A percentile compares a stretch with the other conserved stretches of the same genome.
phyloP scores from a whole-genome alignment of 2,329 filamentous ascomycete genomes.

The Stemphylium lycopersici region DNA sequence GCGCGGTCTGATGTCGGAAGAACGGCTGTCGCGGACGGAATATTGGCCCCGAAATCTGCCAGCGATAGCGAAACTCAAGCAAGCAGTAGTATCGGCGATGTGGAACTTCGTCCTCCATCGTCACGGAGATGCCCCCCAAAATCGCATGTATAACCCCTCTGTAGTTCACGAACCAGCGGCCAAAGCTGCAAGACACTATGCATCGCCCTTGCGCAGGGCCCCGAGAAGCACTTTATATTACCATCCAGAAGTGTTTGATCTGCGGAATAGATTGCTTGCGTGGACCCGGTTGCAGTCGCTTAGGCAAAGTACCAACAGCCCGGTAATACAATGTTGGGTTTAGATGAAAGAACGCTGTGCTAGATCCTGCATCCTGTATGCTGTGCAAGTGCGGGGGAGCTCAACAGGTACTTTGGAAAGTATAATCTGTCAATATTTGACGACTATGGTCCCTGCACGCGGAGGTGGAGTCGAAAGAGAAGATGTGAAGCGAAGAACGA shows the following conservation, averaged over 20 bases:
- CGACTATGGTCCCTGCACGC: slow-evolving; percentile 5
- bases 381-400: slow-evolving; percentile 15
- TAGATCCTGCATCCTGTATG: slow-evolving; percentile 19
- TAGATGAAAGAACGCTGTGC: slow-evolving; percentile 27
- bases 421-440: neutral
- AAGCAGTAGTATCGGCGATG: neutral
- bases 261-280: slow-evolving; percentile 25
- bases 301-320: slow-evolving; percentile 27
- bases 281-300: slow-evolving; percentile 16
- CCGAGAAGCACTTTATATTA: slow-evolving; percentile 8
- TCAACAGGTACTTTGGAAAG: slow-evolving; percentile 16
- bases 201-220: slow-evolving; percentile 18
- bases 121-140: neutral
- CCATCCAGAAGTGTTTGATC: slow-evolving; percentile 21
- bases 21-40: slow-evolving; percentile 3
- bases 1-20: slow-evolving; percentile 5
- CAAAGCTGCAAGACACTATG: slow-evolving; percentile 21
- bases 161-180: slow-evolving; percentile 16
- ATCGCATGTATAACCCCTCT: slow-evolving; percentile 2
- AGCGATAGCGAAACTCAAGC: neutral
- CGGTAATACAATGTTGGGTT: slow-evolving; percentile 22
- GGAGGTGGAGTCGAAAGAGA: slow-evolving; percentile 2
- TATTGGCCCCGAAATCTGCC: neutral
- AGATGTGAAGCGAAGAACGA: neutral
- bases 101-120: neutral